Evolutionary conservation across 805 yeast genomes (phyloP), one percentile per base, ranked within the genome.

Genomic region (Komagataella phaffii): DNA sequence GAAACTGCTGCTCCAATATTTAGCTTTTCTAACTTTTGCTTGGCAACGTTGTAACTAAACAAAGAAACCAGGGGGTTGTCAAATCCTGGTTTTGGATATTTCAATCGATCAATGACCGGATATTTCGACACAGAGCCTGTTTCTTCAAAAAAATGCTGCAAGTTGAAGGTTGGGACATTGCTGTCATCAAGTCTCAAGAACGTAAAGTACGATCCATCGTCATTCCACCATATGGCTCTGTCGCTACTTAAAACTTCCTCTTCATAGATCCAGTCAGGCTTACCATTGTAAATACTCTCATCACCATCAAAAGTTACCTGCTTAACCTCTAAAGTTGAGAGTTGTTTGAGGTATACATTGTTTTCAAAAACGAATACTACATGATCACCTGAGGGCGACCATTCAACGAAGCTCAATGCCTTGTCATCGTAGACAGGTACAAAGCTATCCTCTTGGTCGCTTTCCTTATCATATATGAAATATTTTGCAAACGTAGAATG

Each of bases 241-340:
- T 83, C 90, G 14, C 67, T 58, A 0, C 73, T 74, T 10, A 81
- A 64, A 1, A 86, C 86, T 59, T 86, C 95, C 60, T 86, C 95
- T 62, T 86, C 95, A 62, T 85, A 85, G 1, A 85, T 82, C 93
- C 95, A 86, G 59, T 85, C 93, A 0, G 90, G 81, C 55, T 73
- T 81, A 5, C 88, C 95, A 57, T 85, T 81, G 54, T 75, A 72
- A 3, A 84, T 67, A 17, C 72, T 65, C 0, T 55, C 59, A 10
- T 74, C 66, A 0, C 89, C 90, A 60, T 78, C 84, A 3, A 55
- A 53, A 0, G 84, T 76, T 7, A 79, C 61, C 52, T 66, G 71
- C 0, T 54, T 59, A 3, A 24, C 17, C 19, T 45, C 5, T 48
- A 18, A 0, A 77, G 24, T 24, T 1, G 17, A 17, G 4, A 49